Conservation (phyloP, 345 rosid species). For the Ailanthus altissimus region DNA sequence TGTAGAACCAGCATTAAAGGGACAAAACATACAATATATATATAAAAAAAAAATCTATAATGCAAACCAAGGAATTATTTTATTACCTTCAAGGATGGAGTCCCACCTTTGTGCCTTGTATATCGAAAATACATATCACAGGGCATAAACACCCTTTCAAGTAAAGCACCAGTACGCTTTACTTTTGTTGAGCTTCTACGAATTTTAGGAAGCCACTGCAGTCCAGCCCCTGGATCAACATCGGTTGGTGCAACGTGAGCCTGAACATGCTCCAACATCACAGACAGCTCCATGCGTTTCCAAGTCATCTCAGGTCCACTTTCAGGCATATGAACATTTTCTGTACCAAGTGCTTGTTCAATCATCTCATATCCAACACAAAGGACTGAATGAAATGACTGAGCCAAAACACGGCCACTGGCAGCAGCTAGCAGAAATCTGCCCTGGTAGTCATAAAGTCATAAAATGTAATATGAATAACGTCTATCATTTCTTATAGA, state of each 20-base stretch:
- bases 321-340: conserved; percentile 65
- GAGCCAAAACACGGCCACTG: conserved; percentile 94
- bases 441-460: conserved; percentile 55
- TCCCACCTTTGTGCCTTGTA: conserved; percentile 97
- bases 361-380: conserved; percentile 86
- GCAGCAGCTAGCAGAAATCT: conserved; percentile 97
- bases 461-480: conserved; percentile 16
- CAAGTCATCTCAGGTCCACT: conserved; percentile 88
- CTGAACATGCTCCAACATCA: conserved; percentile 95
- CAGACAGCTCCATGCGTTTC: conserved; percentile 87
- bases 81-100: conserved; percentile 89
- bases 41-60: background rate
- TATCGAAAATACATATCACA: conserved; percentile 96
- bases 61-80: background rate
- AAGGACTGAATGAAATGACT: conserved; percentile 87
- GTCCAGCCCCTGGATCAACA: conserved; percentile 99
- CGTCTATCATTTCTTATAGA: conserved; percentile 8
- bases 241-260: conserved; percentile 99
- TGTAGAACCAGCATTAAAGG: background rate
- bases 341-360: conserved; percentile 83
- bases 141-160: conserved; percentile 98
- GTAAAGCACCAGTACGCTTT: conserved; percentile 97
- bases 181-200: conserved; percentile 82
- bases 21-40: background rate
- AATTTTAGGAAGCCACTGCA: conserved; percentile 98